Evolutionary conservation across 768 basidiomycete species (phyloP), one percentile per base, ranked within the genome.

Genomic region (Neoboletus magnificus): DNA sequence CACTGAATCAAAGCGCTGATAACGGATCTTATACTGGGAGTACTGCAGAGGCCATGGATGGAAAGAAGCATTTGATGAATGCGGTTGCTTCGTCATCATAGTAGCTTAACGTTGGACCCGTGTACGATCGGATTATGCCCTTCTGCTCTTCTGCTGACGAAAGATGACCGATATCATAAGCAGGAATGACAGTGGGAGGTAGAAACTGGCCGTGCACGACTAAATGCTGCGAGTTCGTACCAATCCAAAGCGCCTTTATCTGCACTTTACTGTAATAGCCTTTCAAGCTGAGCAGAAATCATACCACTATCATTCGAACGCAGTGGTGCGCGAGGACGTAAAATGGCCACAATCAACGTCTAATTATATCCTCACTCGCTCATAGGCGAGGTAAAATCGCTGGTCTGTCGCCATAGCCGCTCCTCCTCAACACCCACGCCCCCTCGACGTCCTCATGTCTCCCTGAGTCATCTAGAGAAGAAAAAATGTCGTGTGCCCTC

Each of bases 401-500:
- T 27, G 41, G 52, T 48, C 47, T 43, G 4, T 39, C 40, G 36
- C 16, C 11, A 22, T 27, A 16, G 22, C 16, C 15, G 12, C 20
- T 35, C 22, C 6, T 10, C 12, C 33, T 50, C 29, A 20, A 52
- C 32, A n/a, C 36, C 25, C 44, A 52, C 46, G n/a, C 37, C 23
- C 23, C 9, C 33, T 51, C 41, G 32, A 50, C 55, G 25, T 33
- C 41, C 43, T 33, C 37, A 66, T 71, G 63, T 55, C 57, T 37
- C 23, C 44, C 30, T 55, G 50, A 63, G 15, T 12, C 43, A 22
- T 18, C 25, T 3, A 44, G 30, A 11, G 13, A 43, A 39, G n/a
- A 44, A 48, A 62, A 55, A 58, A 70, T 71, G 69, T 37, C 41
- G 40, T 51, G 16, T 25, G 36, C 27, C 25, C 36, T 29, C 44